A percentile compares a stretch with the other conserved stretches of the same genome.
phyloP scores from a whole-genome alignment of 208 protist species.

The Crithidia fasciculata region DNA sequence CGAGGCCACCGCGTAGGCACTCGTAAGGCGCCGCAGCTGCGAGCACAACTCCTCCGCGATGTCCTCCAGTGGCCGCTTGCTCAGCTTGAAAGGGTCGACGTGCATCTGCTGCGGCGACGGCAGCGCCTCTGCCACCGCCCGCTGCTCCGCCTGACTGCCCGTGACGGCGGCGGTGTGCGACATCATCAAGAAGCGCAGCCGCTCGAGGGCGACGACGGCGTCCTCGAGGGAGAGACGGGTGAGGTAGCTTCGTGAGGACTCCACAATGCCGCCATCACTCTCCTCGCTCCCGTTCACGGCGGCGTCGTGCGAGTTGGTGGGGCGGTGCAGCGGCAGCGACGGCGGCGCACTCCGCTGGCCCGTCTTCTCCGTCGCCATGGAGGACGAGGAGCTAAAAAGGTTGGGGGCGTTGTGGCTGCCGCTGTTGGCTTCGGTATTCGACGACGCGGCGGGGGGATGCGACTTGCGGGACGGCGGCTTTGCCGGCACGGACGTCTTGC shows the following conservation, averaged over 20 bases:
- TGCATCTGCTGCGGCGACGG: conserved; percentile 11
- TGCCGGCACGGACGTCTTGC: background rate
- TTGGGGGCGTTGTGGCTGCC: background rate
- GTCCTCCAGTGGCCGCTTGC: conserved; percentile 44
- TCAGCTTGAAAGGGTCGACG: conserved; percentile 50
- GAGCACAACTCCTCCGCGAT: conserved; percentile 54
- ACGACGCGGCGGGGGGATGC: background rate
- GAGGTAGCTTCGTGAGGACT: conserved; percentile 32
- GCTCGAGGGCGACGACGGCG: conserved; percentile 33
- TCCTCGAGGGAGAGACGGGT: conserved; percentile 51
- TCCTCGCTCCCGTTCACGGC: conserved; percentile 10
- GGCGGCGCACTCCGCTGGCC: background rate
- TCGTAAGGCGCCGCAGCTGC: conserved; percentile 32
- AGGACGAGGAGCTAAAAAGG: conserved; percentile 7
- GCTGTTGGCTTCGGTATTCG: background rate
- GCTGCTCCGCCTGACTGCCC: background rate
- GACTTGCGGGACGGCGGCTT: conserved; percentile 10
- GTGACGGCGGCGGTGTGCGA: conserved; percentile 30
- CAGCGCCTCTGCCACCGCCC: background rate
- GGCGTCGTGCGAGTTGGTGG: background rate
- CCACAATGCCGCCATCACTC: conserved; percentile 26
- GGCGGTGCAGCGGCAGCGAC: conserved; percentile 14
- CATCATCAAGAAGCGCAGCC: conserved; percentile 41
- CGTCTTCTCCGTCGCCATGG: conserved; percentile 13
- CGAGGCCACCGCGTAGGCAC: conserved; percentile 27